phyloP scores from a whole-genome alignment of 352 stramenopile species.

The Phytophthora chlamydospora region DNA sequence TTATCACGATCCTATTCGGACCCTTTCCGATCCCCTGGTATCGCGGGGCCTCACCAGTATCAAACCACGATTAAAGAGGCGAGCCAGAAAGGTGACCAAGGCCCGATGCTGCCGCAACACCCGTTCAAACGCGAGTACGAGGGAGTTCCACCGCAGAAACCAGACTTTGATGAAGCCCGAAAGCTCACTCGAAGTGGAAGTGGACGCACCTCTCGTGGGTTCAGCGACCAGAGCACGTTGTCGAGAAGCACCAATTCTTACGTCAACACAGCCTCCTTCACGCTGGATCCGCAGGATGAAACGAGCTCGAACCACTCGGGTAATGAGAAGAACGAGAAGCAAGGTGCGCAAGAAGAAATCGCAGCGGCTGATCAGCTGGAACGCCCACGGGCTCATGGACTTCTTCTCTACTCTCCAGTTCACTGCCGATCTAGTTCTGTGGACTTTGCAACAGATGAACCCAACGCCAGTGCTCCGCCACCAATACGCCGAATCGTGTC shows the following conservation, averaged over 20 bases:
- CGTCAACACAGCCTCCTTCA: conserved; percentile 41
- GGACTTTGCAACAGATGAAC: conserved; percentile 35
- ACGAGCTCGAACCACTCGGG: conserved; percentile 21
- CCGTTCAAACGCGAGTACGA: conserved; percentile 41
- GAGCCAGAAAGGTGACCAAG: conserved; percentile 43
- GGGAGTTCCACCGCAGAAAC: conserved; percentile 22
- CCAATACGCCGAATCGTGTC: conserved; percentile 53
- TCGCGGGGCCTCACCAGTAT: conserved; percentile 37
- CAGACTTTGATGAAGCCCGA: conserved; percentile 25
- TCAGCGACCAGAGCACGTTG: conserved; percentile 41
- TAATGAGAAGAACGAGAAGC: conserved; percentile 26
- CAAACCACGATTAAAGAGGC: conserved; percentile 36
- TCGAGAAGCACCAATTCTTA: conserved; percentile 49
- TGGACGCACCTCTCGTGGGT: conserved; percentile 36
- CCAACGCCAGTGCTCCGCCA: conserved; percentile 17
- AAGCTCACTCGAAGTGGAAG: conserved; percentile 34
- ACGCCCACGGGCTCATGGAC: conserved; percentile 29
- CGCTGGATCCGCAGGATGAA: conserved; percentile 35
- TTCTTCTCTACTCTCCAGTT: conserved; percentile 38
- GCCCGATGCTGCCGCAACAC: conserved; percentile 60
- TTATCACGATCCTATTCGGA: conserved; percentile 70
- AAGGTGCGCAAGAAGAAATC: conserved; percentile 14
- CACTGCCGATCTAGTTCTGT: conserved; percentile 43
- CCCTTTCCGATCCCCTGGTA: conserved; percentile 59
- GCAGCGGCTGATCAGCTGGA: conserved; percentile 18